Conservation (phyloP, 2,329 filamentous ascomycete genomes). For the Thielaviopsis populi region DNA sequence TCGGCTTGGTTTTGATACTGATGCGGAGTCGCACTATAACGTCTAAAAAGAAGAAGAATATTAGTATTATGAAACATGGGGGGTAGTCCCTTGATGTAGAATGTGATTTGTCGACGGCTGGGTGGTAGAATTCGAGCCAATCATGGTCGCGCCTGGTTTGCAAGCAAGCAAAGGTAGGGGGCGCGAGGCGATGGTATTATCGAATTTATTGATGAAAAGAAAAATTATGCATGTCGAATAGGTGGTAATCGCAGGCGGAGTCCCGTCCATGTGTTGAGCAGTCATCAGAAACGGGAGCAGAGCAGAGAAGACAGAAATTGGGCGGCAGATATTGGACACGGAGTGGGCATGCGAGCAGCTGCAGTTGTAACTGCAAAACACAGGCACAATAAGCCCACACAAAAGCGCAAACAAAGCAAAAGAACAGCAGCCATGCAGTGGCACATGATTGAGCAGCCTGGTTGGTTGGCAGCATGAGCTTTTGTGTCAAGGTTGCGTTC, state of each 20-base stretch:
- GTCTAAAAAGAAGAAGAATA: slow-evolving; percentile 1
- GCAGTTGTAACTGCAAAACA: neutral
- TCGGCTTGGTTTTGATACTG: slow-evolving; percentile 36
- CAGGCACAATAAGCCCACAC: neutral
- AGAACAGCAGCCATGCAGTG: neutral
- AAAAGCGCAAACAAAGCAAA: neutral
- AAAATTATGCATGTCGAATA: neutral
- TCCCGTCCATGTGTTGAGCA: neutral
- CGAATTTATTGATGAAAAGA: neutral
- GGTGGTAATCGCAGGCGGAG: neutral
- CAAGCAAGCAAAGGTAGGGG: too few relatives aligned
- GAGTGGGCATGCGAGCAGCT: neutral
- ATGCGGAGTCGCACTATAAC: slow-evolving; percentile 23
- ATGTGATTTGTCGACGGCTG: neutral
- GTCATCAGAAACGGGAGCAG: neutral
- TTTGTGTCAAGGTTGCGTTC: neutral
- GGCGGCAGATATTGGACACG: neutral
- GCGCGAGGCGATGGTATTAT: neutral
- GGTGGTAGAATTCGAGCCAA: neutral
- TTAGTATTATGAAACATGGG: neutral
- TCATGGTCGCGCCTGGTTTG: neutral
- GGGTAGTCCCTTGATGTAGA: neutral
- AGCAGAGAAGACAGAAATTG: neutral
- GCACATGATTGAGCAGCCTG: neutral
- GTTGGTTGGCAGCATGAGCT: neutral